These are phyloP conservation scores for Botrytis paeoniae DNA, from an alignment of 2,329 filamentous ascomycete species.

Conservation along the genomic window DNA sequence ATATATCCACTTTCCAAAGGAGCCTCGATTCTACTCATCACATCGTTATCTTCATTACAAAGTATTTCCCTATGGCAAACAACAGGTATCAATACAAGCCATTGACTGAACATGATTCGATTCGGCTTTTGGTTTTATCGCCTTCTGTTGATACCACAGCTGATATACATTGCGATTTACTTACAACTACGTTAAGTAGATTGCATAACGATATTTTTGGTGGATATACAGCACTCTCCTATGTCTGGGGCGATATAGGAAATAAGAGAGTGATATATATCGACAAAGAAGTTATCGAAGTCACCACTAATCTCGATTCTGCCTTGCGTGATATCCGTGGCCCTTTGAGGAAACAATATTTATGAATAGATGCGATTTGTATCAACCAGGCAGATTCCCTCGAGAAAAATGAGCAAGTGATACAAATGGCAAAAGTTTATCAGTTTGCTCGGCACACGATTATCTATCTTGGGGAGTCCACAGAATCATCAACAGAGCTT, in stretches of 20 bases:
- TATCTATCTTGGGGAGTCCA: neutral
- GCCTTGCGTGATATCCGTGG: neutral
- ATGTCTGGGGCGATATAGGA: neutral
- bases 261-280: neutral
- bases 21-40: neutral
- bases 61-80: neutral
- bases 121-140: neutral
- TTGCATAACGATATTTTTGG: neutral
- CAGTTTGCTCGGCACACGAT: neutral
- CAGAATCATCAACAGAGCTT: neutral
- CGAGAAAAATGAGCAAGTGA: neutral
- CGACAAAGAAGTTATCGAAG: neutral
- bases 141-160: neutral
- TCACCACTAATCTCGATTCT: neutral
- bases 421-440: neutral
- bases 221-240: neutral
- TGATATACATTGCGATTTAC: neutral
- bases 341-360: too few species aligned
- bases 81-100: neutral
- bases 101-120: neutral
- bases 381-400: neutral
- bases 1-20: neutral
- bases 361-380: neutral
- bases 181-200: neutral
- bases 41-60: neutral